These are phyloP conservation scores for Chaetomium sp. DNA, from an alignment of 2,329 filamentous ascomycete genomes.

Conservation along the genomic window DNA sequence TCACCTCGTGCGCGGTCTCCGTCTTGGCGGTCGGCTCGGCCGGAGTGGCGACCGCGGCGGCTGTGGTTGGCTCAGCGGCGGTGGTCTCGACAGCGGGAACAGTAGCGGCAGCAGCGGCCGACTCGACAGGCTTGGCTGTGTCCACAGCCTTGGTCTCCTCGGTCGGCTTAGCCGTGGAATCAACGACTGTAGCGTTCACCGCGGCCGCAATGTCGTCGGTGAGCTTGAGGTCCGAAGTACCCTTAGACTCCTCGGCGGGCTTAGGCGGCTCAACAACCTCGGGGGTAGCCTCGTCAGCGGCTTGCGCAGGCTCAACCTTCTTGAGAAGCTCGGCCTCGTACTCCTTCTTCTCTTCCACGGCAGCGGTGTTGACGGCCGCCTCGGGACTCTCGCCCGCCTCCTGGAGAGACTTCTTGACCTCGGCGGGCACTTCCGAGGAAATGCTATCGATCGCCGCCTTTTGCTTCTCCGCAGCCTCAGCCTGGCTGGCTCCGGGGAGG, in stretches of 20 bases:
- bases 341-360: slow-evolving; percentile 67
- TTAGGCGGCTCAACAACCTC: background rate
- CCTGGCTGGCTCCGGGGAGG: slow-evolving; percentile 44
- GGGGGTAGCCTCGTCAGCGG: slow-evolving; percentile 4
- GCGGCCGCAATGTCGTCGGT: slow-evolving; percentile 11
- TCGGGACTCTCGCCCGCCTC: slow-evolving; percentile 53
- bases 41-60: background rate
- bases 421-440: slow-evolving; percentile 15
- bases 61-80: background rate
- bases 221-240: slow-evolving; percentile 10
- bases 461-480: slow-evolving; percentile 28
- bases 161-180: slow-evolving; percentile 36
- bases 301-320: slow-evolving; percentile 44
- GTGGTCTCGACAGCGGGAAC: background rate
- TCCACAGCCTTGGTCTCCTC: slow-evolving; percentile 11
- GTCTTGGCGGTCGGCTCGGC: background rate
- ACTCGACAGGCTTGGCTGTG: background rate
- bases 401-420: slow-evolving; percentile 22
- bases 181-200: slow-evolving; percentile 37
- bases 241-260: slow-evolving; percentile 1
- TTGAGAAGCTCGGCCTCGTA: slow-evolving; percentile 69
- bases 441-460: slow-evolving; percentile 14
- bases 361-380: slow-evolving; percentile 60
- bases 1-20: slow-evolving; percentile 2
- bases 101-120: background rate